A percentile compares a stretch with the other conserved stretches of the same genome.
These are phyloP conservation scores for Sutorius eximius DNA, from an alignment of 1,284 basidiomycete species.

Conservation along the genomic window DNA sequence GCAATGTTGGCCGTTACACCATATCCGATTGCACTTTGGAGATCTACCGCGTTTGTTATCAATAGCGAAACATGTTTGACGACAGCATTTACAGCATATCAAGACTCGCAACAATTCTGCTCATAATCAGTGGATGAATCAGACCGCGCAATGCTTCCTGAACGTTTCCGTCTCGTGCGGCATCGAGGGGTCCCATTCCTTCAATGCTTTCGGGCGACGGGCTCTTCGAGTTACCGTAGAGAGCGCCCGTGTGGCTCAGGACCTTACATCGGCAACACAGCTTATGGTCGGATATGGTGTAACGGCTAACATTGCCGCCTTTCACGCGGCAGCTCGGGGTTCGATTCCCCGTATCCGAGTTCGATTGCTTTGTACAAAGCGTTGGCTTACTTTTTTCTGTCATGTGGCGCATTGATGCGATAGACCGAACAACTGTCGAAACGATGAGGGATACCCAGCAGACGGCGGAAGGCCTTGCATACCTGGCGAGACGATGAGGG, in stretches of 20 bases:
- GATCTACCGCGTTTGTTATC: too few species aligned
- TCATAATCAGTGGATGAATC: too few species aligned
- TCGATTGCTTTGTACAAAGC: neutral
- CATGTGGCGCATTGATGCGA: neutral
- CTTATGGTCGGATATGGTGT: constrained; percentile 60
- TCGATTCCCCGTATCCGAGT: constrained; percentile 56
- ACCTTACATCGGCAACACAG: neutral
- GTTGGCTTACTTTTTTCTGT: neutral
- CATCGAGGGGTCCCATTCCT: neutral
- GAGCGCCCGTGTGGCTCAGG: neutral
- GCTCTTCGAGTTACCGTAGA: neutral
- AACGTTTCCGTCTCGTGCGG: too few species aligned
- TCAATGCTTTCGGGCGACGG: neutral
- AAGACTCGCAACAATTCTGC: too few species aligned
- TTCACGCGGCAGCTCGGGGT: constrained; percentile 63
- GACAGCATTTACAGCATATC: too few species aligned
- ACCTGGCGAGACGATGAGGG: too few species aligned
- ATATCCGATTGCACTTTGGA: neutral
- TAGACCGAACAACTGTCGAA: too few species aligned
- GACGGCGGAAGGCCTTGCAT: too few species aligned
- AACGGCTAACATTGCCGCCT: constrained; percentile 74
- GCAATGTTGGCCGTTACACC: neutral
- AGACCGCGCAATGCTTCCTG: too few species aligned
- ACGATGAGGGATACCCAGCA: too few species aligned
- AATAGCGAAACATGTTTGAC: too few species aligned